Percentiles rank a stretch among this genome's conserved stretches.
Conservation (phyloP, 2,329 filamentous ascomycete genomes). For the Stemphylium lycopersici region DNA sequence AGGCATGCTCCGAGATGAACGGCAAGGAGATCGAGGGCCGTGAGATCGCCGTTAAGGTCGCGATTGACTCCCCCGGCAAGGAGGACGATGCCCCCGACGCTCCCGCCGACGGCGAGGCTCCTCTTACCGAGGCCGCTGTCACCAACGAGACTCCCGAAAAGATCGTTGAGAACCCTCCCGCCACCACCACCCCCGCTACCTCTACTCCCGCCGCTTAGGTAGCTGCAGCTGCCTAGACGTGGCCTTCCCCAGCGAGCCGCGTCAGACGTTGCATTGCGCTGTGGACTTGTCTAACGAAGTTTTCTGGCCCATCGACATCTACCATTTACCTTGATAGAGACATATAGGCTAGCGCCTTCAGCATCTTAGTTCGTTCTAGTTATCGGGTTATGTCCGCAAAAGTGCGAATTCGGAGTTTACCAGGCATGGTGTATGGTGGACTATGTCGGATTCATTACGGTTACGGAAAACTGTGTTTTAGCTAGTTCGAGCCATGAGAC, state of each 20-base stretch:
- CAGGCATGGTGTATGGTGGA: constrained; percentile 39
- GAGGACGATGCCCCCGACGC: constrained; percentile 75
- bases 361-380: constrained; percentile 39
- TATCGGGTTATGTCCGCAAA: constrained; percentile 35
- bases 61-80: constrained; percentile 99
- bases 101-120: constrained; percentile 48
- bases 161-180: constrained; percentile 29
- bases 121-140: constrained; percentile 37
- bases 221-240: constrained; percentile 28
- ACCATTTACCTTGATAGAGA: constrained; percentile 40
- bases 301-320: constrained; percentile 33
- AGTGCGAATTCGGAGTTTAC: constrained; percentile 41
- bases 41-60: constrained; percentile 99
- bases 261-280: constrained; percentile 32
- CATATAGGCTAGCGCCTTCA: constrained; percentile 33
- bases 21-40: constrained; percentile 98
- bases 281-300: constrained; percentile 31
- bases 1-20: constrained; percentile 98
- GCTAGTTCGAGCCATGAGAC: constrained; percentile 27
- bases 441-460: constrained; percentile 26
- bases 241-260: constrained; percentile 16
- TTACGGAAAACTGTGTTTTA: constrained; percentile 33
- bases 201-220: constrained; percentile 44
- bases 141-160: constrained; percentile 26
- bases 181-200: constrained; percentile 37